phyloP scores from a whole-genome alignment of 371 early-diverging fungal genomes.

The Parasitella parasitica region DNA sequence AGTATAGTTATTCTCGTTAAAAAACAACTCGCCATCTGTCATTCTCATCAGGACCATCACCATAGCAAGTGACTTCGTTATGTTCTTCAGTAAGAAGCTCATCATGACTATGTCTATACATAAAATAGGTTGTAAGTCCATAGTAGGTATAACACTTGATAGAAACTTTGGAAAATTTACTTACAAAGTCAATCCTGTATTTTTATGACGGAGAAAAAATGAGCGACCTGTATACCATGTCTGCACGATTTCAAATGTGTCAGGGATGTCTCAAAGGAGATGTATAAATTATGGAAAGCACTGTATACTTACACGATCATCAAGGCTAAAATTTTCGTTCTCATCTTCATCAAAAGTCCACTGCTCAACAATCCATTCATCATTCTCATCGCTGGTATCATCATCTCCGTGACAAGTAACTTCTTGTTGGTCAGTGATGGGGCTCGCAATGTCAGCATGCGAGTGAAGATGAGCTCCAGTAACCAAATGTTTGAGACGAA shows the following conservation, averaged over 20 bases:
- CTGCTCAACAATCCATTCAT: slow-evolving; percentile 60
- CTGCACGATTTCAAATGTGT: slow-evolving; percentile 17
- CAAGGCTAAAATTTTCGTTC: slow-evolving; percentile 40
- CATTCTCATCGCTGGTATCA: slow-evolving; percentile 52
- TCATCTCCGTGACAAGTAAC: slow-evolving; percentile 58
- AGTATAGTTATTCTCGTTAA: too few species aligned
- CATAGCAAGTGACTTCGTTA: slow-evolving; percentile 55
- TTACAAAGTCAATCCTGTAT: slow-evolving; percentile 53
- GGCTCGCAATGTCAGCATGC: slow-evolving; percentile 51
- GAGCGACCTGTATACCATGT: slow-evolving; percentile 52
- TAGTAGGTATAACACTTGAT: too few species aligned
- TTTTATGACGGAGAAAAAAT: slow-evolving; percentile 49
- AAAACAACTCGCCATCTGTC: slow-evolving; percentile 55
- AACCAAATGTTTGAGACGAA: slow-evolving; percentile 54
- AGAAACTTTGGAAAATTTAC: neutral
- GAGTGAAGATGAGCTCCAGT: slow-evolving; percentile 59
- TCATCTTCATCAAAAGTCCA: slow-evolving; percentile 30
- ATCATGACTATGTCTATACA: slow-evolving; percentile 47
- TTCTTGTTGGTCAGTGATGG: slow-evolving; percentile 61
- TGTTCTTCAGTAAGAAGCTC: slow-evolving; percentile 33
- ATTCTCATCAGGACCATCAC: slow-evolving; percentile 55
- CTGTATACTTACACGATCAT: slow-evolving; percentile 27
- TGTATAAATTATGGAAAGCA: neutral
- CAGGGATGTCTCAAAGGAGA: neutral
- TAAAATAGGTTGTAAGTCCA: neutral